phyloP scores from a whole-genome alignment of 306 rosid genomes.

The Crotalaria pallida region DNA sequence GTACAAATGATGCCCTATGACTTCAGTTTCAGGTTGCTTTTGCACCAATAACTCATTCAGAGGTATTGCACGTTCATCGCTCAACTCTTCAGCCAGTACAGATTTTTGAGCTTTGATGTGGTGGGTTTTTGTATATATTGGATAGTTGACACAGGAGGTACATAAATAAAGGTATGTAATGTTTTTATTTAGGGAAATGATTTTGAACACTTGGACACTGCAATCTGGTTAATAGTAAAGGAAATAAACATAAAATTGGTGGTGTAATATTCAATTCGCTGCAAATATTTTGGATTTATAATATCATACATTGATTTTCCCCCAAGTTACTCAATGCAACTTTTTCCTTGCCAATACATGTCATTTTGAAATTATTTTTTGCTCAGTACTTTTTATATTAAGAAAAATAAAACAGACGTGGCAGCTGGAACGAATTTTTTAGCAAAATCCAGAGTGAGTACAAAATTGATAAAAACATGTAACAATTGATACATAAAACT shows the following conservation, averaged over 20 bases:
- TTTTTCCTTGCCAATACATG: neutral
- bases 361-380: too few species aligned
- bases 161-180: neutral
- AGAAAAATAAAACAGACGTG: neutral
- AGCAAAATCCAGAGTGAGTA: too few species aligned
- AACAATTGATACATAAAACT: too few species aligned
- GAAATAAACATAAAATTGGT: neutral
- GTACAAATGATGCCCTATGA: constrained; percentile 71
- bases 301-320: neutral
- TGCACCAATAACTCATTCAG: constrained; percentile 32
- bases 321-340: neutral
- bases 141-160: constrained; percentile 21
- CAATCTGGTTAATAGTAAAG: constrained; percentile 1
- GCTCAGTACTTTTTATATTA: neutral
- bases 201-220: constrained; percentile 9
- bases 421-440: neutral
- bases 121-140: constrained; percentile 29
- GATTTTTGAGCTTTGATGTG: constrained; percentile 15
- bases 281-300: neutral
- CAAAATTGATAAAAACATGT: too few species aligned
- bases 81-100: neutral
- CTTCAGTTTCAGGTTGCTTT: constrained; percentile 76
- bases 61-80: neutral
- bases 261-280: neutral
- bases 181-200: neutral